Evolutionary conservation across 2,329 filamentous ascomycete genomes (phyloP).

Genomic region (Monilinia polystroma): DNA sequence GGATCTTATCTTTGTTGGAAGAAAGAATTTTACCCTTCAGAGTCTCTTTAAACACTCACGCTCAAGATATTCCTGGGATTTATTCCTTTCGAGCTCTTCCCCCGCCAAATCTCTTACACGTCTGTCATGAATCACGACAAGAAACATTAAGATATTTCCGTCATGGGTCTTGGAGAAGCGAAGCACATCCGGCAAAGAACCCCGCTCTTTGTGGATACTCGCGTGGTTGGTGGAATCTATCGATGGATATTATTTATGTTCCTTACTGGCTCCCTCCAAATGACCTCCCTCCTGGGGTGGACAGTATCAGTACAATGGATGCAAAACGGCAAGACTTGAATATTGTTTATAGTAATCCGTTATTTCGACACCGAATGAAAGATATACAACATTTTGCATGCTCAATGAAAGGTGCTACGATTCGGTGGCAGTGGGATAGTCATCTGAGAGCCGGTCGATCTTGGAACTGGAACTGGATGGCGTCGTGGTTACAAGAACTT

Average conservation of each 20-base stretch:
- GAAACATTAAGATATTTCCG: not conserved
- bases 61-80: not conserved
- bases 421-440: conserved; percentile 2
- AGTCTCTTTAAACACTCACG: not conserved
- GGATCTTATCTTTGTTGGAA: not conserved
- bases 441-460: not conserved
- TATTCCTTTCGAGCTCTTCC: not conserved
- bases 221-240: not conserved
- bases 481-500: not conserved
- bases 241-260: conserved; percentile 8
- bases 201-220: not conserved
- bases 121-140: conserved; percentile 10
- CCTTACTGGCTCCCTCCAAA: conserved; percentile 10
- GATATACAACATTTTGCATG: conserved; percentile 2
- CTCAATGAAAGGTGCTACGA: not conserved
- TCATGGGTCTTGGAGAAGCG: not conserved
- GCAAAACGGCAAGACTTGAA: not conserved
- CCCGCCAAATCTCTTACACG: not conserved
- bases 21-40: conserved; percentile 2
- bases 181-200: not conserved
- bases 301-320: not conserved
- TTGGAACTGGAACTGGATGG: not conserved
- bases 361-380: not conserved
- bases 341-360: not conserved
- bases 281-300: not conserved